Base-by-base conservation (phyloP, 2,329 filamentous ascomycete species). In the Ascochyta viciae-villosae region DNA sequence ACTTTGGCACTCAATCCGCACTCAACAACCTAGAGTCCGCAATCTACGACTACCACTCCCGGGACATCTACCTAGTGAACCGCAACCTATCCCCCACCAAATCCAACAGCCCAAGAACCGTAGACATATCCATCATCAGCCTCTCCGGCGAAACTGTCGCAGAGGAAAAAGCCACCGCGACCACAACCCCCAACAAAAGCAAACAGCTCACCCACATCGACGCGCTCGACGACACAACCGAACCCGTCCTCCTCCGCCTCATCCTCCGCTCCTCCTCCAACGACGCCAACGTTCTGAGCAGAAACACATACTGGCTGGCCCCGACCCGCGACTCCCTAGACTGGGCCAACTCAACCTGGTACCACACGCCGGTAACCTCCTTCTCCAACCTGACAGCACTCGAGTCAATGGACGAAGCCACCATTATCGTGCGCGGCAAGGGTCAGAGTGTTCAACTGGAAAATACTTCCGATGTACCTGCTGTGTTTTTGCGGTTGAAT, bases 271-370 rank as follows among this genome's bases (percentile, higher is more conserved):
- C 52, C 6, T n/a, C 37, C 29, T 23, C 23, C 12, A n/a, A 27
- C 6, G 23, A 50, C 35, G 29, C 53, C 1, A 63, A 66, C 1
- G 60, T 75, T 0, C 61, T 87, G 2, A 86, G 82, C 57, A 77
- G 83, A 2, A 87, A 86, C 59, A 82, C 86, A 0, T 88, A 88
- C 74, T 88, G 85, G 85, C 61, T 88, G 0, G 65, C 81, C 1
- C 67, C 72, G 0, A 69, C 72, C 0, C 53, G 75, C 0, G 86
- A 88, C 62, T 69, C 66, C 0, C 68, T 88, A 5, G 76, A 84
- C 57, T 88, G 85, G 85, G 73, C 77, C 0, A 75, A 79, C 1
- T 85, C 85, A 3, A 81, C 79, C 1, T 89, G 85, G 84, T 87
- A 81, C 58, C 75, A 80, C 60, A 88, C 86, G 0, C 85, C 85